Evolutionary conservation across 2,329 filamentous ascomycete species (phyloP), one percentile per base, ranked within the genome.

Genomic region (Boeremia exigua): DNA sequence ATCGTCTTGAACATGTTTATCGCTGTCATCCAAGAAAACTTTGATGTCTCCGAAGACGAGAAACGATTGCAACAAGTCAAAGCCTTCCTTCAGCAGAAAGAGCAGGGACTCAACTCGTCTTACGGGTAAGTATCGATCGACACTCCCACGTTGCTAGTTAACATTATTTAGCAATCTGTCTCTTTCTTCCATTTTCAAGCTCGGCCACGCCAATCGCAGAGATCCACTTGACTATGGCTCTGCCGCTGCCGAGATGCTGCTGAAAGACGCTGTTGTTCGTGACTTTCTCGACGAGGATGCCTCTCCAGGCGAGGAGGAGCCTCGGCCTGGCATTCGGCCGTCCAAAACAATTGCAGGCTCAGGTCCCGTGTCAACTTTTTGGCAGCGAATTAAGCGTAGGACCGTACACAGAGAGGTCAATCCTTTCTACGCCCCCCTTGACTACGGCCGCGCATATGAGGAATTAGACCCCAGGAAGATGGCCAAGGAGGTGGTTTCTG

Each of bases 1-100:
- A 96, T 99, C 78, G 85, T 98, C 59, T 80, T 99, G 79, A 99
- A 98, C 72, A 99, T 99, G 95, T 99, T 99, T 81, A 98, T 99
- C 90, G 95, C 95, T 82, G 95, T 99, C 78, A 99, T 99, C 63
- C 95, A 99, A 75, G 95, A 99, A 73, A 99, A 96, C 70, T 99
- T 99, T 73, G 95, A 99, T 77, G 92, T 99, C 25, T 96, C 93
- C 3, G 95, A 99, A 74, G 96, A 99, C 72, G 93, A 98, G 75
- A 99, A 99, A 78, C 92, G 96, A 17, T 79, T 98, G 59, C 92
- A 98, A 73, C 96, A 99, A 77, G 93, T 99, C 58, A 94, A 93
- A 69, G 91, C 94, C 1, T 99, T 98, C 67, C 80, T 99, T 39
- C 91, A 96, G 70, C 88, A 93, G 65, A 96, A 94, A 72, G 93